Evolutionary conservation across 139 green algal species (phyloP), one percentile per base, ranked within the genome.

Genomic region (Bryopsis sp.): DNA sequence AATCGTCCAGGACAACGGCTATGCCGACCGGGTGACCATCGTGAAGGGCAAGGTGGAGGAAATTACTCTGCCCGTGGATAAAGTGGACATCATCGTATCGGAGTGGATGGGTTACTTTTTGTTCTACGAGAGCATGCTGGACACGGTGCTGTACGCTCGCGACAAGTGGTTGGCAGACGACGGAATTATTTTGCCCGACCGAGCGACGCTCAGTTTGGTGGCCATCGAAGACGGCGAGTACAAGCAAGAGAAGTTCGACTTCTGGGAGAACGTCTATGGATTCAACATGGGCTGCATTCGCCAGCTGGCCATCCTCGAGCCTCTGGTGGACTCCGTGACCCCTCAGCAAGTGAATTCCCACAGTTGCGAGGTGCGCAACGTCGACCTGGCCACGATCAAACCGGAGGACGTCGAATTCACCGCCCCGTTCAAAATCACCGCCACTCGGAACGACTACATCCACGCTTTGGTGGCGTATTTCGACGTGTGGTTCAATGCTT

Each of bases 31-130:
- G 8, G 79, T 97, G 28, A 94, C 88, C 15, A 89, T 96, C 64
- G 79, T 96, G 28, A 79, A 89, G 50, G 88, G 84, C 22, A 96
- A 95, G 77, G 78, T 93, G 65, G 88, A 95, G 72, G 88, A 95
- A 47, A 46, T 89, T 1, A 47, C 58, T 48, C 72, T 91, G 31
- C 85, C 85, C 2, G 61, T 78, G 11, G 66, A 71, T 5, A 68
- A 84, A 65, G 83, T 93, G 26, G 89, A 95, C 73, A 87, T 96
- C 61, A 96, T 96, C 60, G 78, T 96, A 29, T 85, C 71, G 24
- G 90, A 96, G 75, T 96, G 90, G 90, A 96, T 96, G 90, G 88
- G 88, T 46, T 95, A 93, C 78, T 92, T 89, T 68, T 64, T 95
- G 54, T 82, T 92, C 36, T 95, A 93, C 68, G 88, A 95, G 82